Percentiles rank a stretch among this genome's conserved stretches.
phyloP scores from a whole-genome alignment of 805 yeast species.

The Cyberlindnera bimundalis region DNA sequence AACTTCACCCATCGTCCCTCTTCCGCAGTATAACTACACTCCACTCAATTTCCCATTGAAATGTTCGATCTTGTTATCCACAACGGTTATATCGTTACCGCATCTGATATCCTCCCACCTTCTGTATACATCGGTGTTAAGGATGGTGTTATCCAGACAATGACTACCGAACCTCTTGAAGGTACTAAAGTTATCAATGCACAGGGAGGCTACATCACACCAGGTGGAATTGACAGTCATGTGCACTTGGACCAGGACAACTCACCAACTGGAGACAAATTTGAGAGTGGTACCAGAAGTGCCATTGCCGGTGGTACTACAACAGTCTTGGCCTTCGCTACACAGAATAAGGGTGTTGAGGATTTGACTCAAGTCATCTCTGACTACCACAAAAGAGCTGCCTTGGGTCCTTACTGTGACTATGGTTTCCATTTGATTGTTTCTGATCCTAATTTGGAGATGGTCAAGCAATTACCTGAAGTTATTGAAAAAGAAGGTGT shows the following conservation, averaged over 20 bases:
- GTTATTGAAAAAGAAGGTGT: conserved; percentile 29
- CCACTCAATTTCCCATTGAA: background rate
- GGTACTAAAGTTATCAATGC: conserved; percentile 39
- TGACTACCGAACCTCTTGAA: conserved; percentile 30
- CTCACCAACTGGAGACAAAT: conserved; percentile 41
- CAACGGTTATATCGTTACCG: conserved; percentile 33
- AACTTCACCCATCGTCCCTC: background rate
- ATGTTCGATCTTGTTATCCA: conserved; percentile 27
- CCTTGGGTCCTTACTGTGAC: conserved; percentile 39
- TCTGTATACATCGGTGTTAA: conserved; percentile 39
- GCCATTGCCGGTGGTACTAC: conserved; percentile 52
- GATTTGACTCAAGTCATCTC: conserved; percentile 30
- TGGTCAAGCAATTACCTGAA: conserved; percentile 32
- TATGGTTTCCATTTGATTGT: conserved; percentile 47
- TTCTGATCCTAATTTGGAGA: conserved; percentile 32
- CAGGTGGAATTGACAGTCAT: conserved; percentile 51
- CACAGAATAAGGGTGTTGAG: conserved; percentile 35
- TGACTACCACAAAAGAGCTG: conserved; percentile 32
- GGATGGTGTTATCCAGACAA: conserved; percentile 36
- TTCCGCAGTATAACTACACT: no score
- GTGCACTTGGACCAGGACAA: conserved; percentile 45
- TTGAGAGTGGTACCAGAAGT: conserved; percentile 41
- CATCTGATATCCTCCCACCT: conserved; percentile 31
- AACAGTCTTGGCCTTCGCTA: conserved; percentile 44
- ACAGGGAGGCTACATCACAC: conserved; percentile 44